A percentile compares a stretch with the other conserved stretches of the same genome.
Conservation (phyloP, 2,329 filamentous ascomycete species). For the Aspergillus sergii region DNA sequence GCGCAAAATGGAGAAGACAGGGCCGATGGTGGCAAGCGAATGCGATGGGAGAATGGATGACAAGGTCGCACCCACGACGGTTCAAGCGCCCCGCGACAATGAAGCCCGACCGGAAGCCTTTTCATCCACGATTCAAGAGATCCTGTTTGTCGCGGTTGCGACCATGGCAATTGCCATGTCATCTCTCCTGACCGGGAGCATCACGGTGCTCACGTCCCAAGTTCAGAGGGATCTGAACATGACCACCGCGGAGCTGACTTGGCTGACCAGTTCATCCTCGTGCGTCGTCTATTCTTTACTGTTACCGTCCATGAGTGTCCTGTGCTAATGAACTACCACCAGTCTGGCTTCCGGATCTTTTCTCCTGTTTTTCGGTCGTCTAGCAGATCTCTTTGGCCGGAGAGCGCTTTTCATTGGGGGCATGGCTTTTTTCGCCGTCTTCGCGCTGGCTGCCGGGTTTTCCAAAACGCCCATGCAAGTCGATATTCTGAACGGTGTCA, state of each 20-base stretch:
- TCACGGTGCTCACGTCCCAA: conserved; percentile 64
- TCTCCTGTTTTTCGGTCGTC: conserved; percentile 66
- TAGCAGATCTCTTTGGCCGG: conserved; percentile 68
- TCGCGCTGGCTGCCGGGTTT: conserved; percentile 62
- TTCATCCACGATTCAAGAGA: conserved; percentile 63
- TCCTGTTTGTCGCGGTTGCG: conserved; percentile 66
- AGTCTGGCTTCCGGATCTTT: conserved; percentile 66
- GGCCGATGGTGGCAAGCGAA: not conserved
- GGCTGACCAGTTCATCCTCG: conserved; percentile 66
- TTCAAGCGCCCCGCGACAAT: not conserved
- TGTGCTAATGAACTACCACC: not conserved
- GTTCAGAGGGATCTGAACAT: conserved; percentile 63
- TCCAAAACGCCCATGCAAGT: conserved; percentile 60
- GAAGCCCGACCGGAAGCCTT: conserved; percentile 49
- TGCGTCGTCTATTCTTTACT: conserved; percentile 32
- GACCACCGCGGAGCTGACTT: conserved; percentile 66
- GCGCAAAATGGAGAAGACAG: not conserved
- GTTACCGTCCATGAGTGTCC: not conserved
- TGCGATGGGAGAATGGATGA: not conserved
- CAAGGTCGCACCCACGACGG: not conserved
- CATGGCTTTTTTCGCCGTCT: conserved; percentile 61
- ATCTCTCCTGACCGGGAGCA: conserved; percentile 61
- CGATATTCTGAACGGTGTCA: conserved; percentile 64
- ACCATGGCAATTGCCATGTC: conserved; percentile 68
- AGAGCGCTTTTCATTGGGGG: conserved; percentile 62